Base-by-base conservation (phyloP, 352 stramenopile genomes). In the Phytophthora ramorum region DNA sequence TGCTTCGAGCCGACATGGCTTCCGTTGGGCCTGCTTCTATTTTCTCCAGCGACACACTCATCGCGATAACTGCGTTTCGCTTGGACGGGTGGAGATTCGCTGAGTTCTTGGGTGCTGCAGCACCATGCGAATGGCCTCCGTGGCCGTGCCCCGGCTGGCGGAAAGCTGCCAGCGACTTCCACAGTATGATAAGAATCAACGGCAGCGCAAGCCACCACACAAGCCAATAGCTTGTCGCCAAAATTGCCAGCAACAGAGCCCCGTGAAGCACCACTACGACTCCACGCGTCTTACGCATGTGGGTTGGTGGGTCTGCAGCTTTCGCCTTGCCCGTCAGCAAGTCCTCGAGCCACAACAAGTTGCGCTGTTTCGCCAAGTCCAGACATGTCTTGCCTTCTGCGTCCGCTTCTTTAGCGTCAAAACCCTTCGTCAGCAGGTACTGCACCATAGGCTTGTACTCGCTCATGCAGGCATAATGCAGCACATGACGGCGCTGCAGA, bases 201-300 rank as follows among this genome's bases (percentile, higher is more conserved):
- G 83, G 84, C 30, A 92, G 22, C 0, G 82, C 70, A 3, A 93
- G 52, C 69, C 83, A 95, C 82, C 83, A 95, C 19, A 84, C 77
- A n/a, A 90, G 54, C 48, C 73, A 85, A 45, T 91, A 90, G 34
- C 75, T 88, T 3, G 81, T 89, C 9, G 71, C 67, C 13, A 95
- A 46, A 54, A 91, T 79, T 1, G 58, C 69, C 16, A 87, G 71
- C n/a, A 91, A 48, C 20, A 87, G 24, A 0, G 63, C 24, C 0
- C 69, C 73, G 62, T 92, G 89, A 13, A 89, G 47, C 2, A 93
- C 30, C 10, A 78, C 66, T 26, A 90, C 75, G 37, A 73, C 66
- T n/a, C 76, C 46, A 0, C 87, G 77, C 13, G 86, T 92, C 38
- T 78, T 53, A 8, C 79, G 76, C 49, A 87, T 82, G 10, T 77